Base-by-base conservation (phyloP, 73 alveolate genomes). In the Blepharisma stoltei region DNA sequence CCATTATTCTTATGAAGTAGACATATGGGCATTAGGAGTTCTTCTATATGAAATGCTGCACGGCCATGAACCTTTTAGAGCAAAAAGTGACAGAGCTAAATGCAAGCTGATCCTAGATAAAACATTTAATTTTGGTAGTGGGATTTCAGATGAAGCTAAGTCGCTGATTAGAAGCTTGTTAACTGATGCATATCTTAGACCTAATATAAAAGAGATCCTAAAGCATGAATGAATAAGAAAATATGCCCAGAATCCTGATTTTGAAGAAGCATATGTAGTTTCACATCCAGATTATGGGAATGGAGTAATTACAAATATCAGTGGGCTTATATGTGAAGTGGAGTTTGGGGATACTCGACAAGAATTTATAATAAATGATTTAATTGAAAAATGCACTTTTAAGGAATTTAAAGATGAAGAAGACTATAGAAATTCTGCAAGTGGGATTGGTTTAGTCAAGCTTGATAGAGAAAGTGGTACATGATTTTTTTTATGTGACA, bases 11-110 rank as follows among this genome's bases (percentile, higher is more conserved):
- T 90, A 86, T 48, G 84, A 87, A 47, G 95, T 95, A 21, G 99
- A 95, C 81, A 75, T 88, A 6, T 95, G 99, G 99, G 94, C 97
- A 14, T 78, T 93, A 37, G 98, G 98, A 27, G 88, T 84, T 6
- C 21, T 84, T 4, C 67, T 84, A 6, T 84, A 41, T 60, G 92
- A 84, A 54, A 53, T 84, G 71, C 50, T 69, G 44, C 85, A 80
- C 18, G 92, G 92, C 6, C 54, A 53, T 49, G 66, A 75, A 18
- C 92, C 92, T 27, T 79, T 84, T 55, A 44, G 54, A 46, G 89
- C 83, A 71, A 77, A 81, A 32, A 54, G 66, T 20, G 54, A 81
- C 43, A 66, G 67, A n/a, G 87, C 76, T 37, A 81, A 78, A 25
- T 75, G 60, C 55, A 53, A 69, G 54, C 48, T 49, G 44, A 81